These are phyloP conservation scores for Neopestalotiopsis sp. DNA, from an alignment of 2,329 filamentous ascomycete genomes.

Conservation along the genomic window DNA sequence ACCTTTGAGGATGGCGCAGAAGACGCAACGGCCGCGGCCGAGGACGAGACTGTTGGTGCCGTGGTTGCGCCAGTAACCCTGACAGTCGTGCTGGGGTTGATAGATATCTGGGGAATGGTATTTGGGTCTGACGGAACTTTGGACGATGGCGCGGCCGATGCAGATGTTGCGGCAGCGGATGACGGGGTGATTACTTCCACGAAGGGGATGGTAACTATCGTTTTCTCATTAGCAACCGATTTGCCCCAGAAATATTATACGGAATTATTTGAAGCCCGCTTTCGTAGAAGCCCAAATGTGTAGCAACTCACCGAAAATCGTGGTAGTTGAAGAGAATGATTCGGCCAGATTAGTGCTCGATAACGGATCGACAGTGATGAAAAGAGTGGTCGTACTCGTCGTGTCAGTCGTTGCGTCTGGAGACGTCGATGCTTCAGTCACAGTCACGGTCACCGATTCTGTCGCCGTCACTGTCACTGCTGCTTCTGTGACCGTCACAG, in stretches of 20 bases:
- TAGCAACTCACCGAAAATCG: constrained; percentile 7
- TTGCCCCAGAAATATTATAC: not conserved
- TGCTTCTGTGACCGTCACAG: constrained; percentile 12
- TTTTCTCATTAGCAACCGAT: not conserved
- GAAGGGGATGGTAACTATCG: constrained; percentile 12
- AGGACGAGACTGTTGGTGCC: not conserved
- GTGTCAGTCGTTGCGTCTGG: not conserved
- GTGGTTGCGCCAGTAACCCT: not conserved
- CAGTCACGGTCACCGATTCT: constrained; percentile 3
- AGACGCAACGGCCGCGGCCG: not conserved
- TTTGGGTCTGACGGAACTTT: not conserved
- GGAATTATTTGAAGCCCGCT: no score
- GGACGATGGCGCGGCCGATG: not conserved
- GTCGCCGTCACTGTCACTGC: constrained; percentile 10
- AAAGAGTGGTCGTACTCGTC: constrained; percentile 4
- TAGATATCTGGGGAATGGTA: constrained; percentile 19
- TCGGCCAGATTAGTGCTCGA: constrained; percentile 5
- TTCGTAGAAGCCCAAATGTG: not conserved
- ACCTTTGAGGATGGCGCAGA: constrained; percentile 1
- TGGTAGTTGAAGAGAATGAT: constrained; percentile 18
- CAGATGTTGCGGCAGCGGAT: not conserved
- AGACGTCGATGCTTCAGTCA: not conserved
- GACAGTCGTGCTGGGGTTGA: constrained; percentile 19
- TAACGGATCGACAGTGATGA: constrained; percentile 1
- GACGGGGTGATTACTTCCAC: constrained; percentile 13